Conservation (phyloP, 225 moss, liverwort and hornwort species). For the Thuidium tamariscinum region DNA sequence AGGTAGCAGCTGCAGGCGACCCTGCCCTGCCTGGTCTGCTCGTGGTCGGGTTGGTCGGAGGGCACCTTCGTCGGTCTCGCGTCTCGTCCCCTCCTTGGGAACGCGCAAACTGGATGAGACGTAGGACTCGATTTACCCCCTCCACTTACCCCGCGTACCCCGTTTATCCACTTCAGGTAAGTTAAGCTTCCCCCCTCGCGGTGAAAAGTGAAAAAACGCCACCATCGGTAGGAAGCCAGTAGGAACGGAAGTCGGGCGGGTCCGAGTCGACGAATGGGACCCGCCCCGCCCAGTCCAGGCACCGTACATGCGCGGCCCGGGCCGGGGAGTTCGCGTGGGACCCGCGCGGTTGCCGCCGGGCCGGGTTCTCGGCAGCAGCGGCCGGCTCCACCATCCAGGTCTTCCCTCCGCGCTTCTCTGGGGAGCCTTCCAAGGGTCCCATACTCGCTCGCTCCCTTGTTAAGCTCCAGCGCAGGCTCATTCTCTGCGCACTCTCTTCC, state of each 20-base stretch:
- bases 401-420: background rate
- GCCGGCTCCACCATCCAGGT: constrained; percentile 23
- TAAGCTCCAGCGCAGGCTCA: constrained; percentile 6
- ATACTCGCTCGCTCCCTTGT: background rate
- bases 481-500: background rate
- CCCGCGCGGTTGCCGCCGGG: background rate
- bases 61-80: background rate
- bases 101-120: background rate
- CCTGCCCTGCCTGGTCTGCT: background rate
- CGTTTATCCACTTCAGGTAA: background rate
- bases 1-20: background rate
- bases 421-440: background rate
- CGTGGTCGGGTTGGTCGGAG: constrained; percentile 25
- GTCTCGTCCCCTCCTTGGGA: constrained; percentile 15
- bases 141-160: background rate
- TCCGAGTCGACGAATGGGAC: background rate
- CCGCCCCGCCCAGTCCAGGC: background rate
- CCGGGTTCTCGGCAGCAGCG: constrained; percentile 17
- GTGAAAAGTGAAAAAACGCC: background rate
- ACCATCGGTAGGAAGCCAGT: background rate
- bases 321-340: background rate
- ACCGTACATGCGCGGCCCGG: background rate
- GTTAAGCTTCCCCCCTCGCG: background rate
- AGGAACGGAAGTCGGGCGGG: background rate
- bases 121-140: no score